These are phyloP conservation scores for Dryas alaskensis DNA, from an alignment of 306 rosid genomes.

Conservation along the genomic window DNA sequence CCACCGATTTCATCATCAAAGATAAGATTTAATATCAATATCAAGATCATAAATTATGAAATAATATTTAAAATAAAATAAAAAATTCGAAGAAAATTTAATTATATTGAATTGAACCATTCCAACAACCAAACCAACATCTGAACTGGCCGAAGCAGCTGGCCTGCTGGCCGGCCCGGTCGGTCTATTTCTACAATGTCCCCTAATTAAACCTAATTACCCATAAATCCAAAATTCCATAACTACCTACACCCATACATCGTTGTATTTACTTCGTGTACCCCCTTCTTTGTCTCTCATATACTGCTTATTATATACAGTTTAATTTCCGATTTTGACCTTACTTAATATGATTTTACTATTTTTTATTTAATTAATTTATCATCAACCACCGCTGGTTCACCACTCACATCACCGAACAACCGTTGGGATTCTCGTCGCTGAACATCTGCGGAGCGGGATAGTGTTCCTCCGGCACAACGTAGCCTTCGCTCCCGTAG, in stretches of 20 bases:
- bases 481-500: constrained; percentile 34
- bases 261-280: not conserved
- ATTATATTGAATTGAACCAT: not conserved
- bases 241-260: not conserved
- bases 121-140: constrained; percentile 19
- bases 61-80: not conserved
- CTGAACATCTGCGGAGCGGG: constrained; percentile 58
- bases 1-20: constrained; percentile 11
- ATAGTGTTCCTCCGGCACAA: constrained; percentile 16
- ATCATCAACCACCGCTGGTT: not conserved
- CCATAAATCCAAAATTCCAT: constrained; percentile 4
- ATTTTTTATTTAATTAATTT: not conserved
- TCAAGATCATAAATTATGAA: not conserved
- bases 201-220: not conserved
- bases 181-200: not conserved
- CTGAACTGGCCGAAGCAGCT: constrained; percentile 21
- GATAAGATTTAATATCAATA: not conserved
- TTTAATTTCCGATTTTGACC: not conserved
- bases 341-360: not conserved
- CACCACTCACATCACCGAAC: constrained; percentile 67
- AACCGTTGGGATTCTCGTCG: constrained; percentile 90
- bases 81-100: not conserved
- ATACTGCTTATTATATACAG: constrained; percentile 4
- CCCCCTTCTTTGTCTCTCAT: not conserved
- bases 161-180: constrained; percentile 17